Base-by-base conservation (phyloP, 108 stramenopile genomes). In the Conticribra weissflogii region DNA sequence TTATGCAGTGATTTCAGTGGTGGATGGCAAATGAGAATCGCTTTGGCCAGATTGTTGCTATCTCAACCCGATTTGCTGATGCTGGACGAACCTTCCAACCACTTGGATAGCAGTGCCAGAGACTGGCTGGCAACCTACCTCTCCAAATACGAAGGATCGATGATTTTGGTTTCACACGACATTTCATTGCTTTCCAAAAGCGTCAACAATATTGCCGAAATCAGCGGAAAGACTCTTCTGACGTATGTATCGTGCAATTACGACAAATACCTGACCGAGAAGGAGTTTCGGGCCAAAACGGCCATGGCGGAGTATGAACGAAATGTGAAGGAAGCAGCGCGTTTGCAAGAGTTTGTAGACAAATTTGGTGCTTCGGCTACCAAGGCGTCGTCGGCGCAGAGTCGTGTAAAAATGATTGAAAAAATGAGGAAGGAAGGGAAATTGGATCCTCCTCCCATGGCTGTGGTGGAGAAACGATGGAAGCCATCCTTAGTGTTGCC, bases 11-110 rank as follows among this genome's bases (percentile, higher is more conserved):
- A 93, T 54, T 94, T 97, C 67, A 82, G 79, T 56, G 97, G 97
- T 18, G 97, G 97, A 30, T 97, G 96, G 96, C 96, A 97, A 74
- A 97, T 97, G 97, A 78, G 95, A 48, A 95, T 97, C 2, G 86
- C 87, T 12, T 84, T 97, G 36, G 94, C 91, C 18, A 86, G 89
- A 66, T 71, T 96, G n/a, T 59, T 97, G 34, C 74, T 97, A 1
- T 87, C 85, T 19, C 86, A 90, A 48, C 95, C 97, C 1, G 82
- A 86, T 23, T 61, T 96, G 3, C 67, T 93, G 21, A 36, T 97
- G 44, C 68, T 97, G 27, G 97, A 97, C 66, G 97, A 97, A 64
- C 97, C 97, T 9, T 72, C 74, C 17, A 96, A 93, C 79, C 92
- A 96, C 53, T 67, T 96, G 48, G 93, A 92, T 59, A 59, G 66